A percentile compares a stretch with the other conserved stretches of the same genome.
These are phyloP conservation scores for Xerocomellus intermedius DNA, from an alignment of 768 basidiomycete species.

Conservation along the genomic window DNA sequence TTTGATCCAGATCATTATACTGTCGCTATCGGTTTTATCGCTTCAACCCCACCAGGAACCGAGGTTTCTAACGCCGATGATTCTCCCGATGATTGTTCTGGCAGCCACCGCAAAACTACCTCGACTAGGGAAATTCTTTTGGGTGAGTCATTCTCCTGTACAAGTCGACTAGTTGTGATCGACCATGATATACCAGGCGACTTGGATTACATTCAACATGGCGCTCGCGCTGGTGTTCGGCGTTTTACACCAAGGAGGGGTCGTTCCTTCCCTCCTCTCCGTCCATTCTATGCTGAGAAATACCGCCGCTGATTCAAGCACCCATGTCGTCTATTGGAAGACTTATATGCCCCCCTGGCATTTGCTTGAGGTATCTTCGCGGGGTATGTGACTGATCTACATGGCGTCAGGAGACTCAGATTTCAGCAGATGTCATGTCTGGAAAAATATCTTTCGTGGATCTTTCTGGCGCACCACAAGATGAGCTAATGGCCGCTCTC, in stretches of 20 bases:
- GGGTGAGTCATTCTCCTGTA: conserved; percentile 24
- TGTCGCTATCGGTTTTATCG: conserved; percentile 32
- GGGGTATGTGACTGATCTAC: conserved; percentile 16
- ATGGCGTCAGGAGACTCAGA: not conserved
- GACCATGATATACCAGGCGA: conserved; percentile 15
- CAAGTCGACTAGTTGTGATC: not conserved
- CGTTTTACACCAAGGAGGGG: conserved; percentile 40
- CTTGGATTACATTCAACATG: conserved; percentile 31
- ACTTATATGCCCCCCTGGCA: conserved; percentile 41
- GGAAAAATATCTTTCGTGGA: conserved; percentile 27
- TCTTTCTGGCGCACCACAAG: conserved; percentile 28
- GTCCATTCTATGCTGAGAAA: conserved; percentile 28
- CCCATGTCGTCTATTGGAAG: conserved; percentile 38
- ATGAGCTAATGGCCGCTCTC: conserved; percentile 19
- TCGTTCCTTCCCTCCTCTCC: conserved; percentile 38
- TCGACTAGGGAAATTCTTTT: conserved; percentile 31
- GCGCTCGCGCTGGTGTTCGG: conserved; percentile 35
- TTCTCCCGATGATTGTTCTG: conserved; percentile 34
- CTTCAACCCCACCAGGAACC: conserved; percentile 41
- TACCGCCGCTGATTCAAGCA: not conserved
- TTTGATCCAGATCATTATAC: conserved; percentile 28
- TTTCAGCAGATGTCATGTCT: conserved; percentile 22
- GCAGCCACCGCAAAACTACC: conserved; percentile 25
- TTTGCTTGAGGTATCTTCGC: conserved; percentile 29
- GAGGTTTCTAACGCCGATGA: conserved; percentile 37